Base-by-base conservation (phyloP, 768 basidiomycete genomes). In the Russula virescens region DNA sequence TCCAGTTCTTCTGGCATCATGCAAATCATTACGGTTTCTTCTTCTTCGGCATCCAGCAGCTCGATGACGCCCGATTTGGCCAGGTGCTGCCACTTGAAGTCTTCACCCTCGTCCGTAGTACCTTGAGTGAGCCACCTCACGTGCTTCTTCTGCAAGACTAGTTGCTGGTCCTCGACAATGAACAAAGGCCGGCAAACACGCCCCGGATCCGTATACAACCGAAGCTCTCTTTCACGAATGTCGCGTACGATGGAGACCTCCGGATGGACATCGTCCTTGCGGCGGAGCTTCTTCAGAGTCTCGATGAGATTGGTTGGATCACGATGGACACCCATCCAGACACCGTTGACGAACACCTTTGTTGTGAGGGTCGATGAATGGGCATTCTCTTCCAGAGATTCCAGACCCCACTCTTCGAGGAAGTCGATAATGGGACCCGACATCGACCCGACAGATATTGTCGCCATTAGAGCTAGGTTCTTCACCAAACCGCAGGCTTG, bases 401-500 rank as follows among this genome's bases (percentile, higher is more conserved):
- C 94, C 64, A 98, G 77, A 68, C 95, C 96, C 96, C 95, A 98
- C 77, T 98, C 95, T 72, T 98, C 93, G 79, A 99, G 78, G 77
- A 98, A 98, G 74, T 98, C 95, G 72, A 97, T 92, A 70, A 99
- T 93, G 1, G 96, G 94, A 3, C 91, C 94, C 25, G 94, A 94
- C 63, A 91, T 87, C 0, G 95, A 95, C 47, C 97, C 97, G 62
- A 99, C 96, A 49, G 97, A 98, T 62, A 98, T 97, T 75, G 94
- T 96, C 5, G 96, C 79, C 94, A 98, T 96, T 67, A 98, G 85
- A 0, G 97, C 92, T 61, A 99, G 77, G 75, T 99, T 98, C 79
- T 99, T 98, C 76, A 98, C 97, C 48, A 98, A 83, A 76, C 97
- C 97, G 76, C 97, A 99, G 64, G 97, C 97, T 74, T 98, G 97